Percentiles rank a stretch among this genome's conserved stretches.
Evolutionary conservation across 2,329 filamentous ascomycete species (phyloP).

Genomic region (Immersiporthe knoxdaviesiana): DNA sequence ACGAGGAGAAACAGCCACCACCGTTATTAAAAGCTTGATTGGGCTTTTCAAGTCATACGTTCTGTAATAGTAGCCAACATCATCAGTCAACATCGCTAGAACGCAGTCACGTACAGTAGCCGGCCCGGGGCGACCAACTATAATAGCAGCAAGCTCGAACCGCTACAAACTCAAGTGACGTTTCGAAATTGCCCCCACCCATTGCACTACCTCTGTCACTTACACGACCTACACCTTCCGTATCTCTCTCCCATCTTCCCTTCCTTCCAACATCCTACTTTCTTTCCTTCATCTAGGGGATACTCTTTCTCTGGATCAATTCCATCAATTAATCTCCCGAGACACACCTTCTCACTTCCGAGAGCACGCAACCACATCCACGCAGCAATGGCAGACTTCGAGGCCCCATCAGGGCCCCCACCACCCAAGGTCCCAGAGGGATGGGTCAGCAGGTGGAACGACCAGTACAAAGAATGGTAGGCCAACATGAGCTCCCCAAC

Average conservation of each 20-base stretch:
- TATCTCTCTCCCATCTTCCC: neutral
- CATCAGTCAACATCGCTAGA: too few relatives aligned
- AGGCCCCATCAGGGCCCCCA: conserved; percentile 57
- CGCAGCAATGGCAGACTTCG: conserved; percentile 57
- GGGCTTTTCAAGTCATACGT: neutral
- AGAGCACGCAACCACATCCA: neutral
- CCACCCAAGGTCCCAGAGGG: conserved; percentile 71
- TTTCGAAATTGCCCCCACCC: conserved; percentile 23
- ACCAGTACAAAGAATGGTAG: conserved; percentile 80
- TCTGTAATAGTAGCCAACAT: too few relatives aligned
- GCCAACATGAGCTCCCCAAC: conserved; percentile 16
- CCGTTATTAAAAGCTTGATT: conserved; percentile 5
- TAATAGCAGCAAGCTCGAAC: too few relatives aligned
- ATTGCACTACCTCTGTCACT: neutral
- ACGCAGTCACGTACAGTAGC: too few relatives aligned
- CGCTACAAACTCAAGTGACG: conserved; percentile 10
- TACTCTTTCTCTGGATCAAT: neutral
- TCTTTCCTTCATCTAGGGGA: neutral
- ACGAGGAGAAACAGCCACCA: neutral
- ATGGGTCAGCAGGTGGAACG: conserved; percentile 85
- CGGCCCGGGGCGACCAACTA: too few relatives aligned
- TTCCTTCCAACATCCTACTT: too few relatives aligned
- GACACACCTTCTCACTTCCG: neutral
- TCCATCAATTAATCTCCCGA: neutral
- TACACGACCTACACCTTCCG: conserved; percentile 12